Conservation (phyloP, 768 basidiomycete species). For the Lactarius tabidus region DNA sequence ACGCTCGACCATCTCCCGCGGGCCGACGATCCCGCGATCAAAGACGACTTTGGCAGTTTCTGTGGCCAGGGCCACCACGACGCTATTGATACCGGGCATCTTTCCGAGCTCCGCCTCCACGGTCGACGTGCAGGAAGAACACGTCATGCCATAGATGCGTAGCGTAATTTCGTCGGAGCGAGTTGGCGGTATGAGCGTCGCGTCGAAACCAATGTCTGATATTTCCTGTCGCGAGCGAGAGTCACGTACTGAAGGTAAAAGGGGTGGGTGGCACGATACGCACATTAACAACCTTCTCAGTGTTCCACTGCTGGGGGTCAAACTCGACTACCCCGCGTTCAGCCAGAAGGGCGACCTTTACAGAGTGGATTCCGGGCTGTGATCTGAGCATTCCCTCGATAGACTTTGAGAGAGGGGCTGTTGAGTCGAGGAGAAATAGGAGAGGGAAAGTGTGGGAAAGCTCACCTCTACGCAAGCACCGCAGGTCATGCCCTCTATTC, state of each 20-base stretch:
- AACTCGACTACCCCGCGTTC: constrained; percentile 92
- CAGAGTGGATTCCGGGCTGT: constrained; percentile 83
- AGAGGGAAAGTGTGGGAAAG: constrained; percentile 1
- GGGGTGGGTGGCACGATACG: constrained; percentile 31
- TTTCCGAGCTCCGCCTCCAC: constrained; percentile 66
- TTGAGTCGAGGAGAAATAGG: neutral
- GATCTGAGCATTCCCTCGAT: constrained; percentile 80
- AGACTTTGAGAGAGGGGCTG: constrained; percentile 43
- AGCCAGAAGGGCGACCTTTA: constrained; percentile 96
- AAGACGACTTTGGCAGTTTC: constrained; percentile 73
- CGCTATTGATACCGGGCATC: constrained; percentile 69
- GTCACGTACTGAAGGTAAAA: neutral
- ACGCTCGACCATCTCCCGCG: constrained; percentile 84
- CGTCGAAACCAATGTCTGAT: constrained; percentile 90
- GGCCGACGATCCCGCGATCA: constrained; percentile 66
- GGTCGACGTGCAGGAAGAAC: constrained; percentile 72
- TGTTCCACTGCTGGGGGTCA: constrained; percentile 75
- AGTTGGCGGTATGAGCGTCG: constrained; percentile 63
- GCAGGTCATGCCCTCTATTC: constrained; percentile 90
- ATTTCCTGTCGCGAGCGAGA: constrained; percentile 60
- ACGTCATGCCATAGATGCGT: constrained; percentile 90
- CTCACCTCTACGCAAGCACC: constrained; percentile 83
- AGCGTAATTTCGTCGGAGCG: constrained; percentile 67
- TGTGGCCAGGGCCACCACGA: constrained; percentile 70
- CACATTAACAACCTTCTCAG: constrained; percentile 74